Evolutionary conservation across 768 basidiomycete genomes (phyloP).

Genomic region (Tubosaeta sp.): DNA sequence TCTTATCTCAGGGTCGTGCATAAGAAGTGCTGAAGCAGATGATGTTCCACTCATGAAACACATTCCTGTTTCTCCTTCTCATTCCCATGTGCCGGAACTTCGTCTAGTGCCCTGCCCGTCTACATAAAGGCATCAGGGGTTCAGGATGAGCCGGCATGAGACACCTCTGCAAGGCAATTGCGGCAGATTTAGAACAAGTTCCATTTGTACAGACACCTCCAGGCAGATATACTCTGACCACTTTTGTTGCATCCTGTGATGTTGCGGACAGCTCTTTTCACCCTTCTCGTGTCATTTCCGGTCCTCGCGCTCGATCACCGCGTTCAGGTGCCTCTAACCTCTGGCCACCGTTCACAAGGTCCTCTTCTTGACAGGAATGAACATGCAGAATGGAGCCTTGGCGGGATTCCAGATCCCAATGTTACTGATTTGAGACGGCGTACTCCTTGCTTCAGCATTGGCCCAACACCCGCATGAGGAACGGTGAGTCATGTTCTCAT

Average conservation of each 20-base stretch:
- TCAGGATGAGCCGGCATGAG: neutral
- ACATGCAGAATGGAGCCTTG: conserved; percentile 17
- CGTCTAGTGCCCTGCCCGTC: neutral
- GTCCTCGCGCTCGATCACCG: neutral
- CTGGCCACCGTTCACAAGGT: neutral
- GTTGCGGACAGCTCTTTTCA: neutral
- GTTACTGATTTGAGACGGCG: conserved; percentile 33
- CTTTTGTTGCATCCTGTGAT: neutral
- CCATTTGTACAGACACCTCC: neutral
- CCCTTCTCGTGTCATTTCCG: neutral
- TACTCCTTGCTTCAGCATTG: conserved; percentile 35
- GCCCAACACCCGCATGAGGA: conserved; percentile 35
- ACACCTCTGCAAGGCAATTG: neutral
- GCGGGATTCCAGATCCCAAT: conserved; percentile 15
- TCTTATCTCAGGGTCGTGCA: neutral
- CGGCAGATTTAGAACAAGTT: neutral
- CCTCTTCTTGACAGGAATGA: neutral
- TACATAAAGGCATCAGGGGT: neutral
- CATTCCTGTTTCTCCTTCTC: neutral
- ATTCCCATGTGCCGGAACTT: neutral
- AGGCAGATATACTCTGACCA: neutral
- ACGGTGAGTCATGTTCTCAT: conserved; percentile 16
- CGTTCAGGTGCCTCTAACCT: neutral
- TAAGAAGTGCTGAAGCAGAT: too few species aligned
- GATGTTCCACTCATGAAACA: neutral